Conservation (phyloP, 768 basidiomycete genomes). For the Tephrocybe rancida region DNA sequence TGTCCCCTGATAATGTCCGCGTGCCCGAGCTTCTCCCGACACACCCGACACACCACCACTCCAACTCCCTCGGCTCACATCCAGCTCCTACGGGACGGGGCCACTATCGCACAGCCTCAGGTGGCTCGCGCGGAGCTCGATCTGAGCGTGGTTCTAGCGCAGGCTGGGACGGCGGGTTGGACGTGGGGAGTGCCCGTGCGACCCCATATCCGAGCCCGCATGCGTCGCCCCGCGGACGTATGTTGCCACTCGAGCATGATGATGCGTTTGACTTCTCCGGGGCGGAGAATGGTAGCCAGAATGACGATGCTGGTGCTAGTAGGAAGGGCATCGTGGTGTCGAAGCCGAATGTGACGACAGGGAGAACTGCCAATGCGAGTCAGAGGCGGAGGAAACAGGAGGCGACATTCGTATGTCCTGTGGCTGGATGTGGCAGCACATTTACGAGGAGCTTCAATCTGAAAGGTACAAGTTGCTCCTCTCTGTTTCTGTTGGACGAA, state of each 20-base stretch:
- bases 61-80: slow-evolving; percentile 10
- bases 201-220: slow-evolving; percentile 73
- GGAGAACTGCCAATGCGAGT: slow-evolving; percentile 86
- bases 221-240: slow-evolving; percentile 58
- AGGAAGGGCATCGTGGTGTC: slow-evolving; percentile 28
- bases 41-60: slow-evolving; percentile 22
- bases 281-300: not conserved
- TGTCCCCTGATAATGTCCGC: slow-evolving; percentile 16
- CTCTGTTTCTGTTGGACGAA: slow-evolving; percentile 1
- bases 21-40: slow-evolving; percentile 13
- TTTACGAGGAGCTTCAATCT: slow-evolving; percentile 94
- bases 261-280: slow-evolving; percentile 25
- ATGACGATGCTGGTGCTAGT: not conserved
- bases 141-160: slow-evolving; percentile 37
- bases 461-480: slow-evolving; percentile 62
- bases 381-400: slow-evolving; percentile 86
- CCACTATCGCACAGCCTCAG: slow-evolving; percentile 43
- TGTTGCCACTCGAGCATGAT: slow-evolving; percentile 40
- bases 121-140: slow-evolving; percentile 33
- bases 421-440: slow-evolving; percentile 83
- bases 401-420: slow-evolving; percentile 82
- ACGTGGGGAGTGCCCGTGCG: slow-evolving; percentile 39
- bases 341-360: slow-evolving; percentile 89
- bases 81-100: slow-evolving; percentile 19
- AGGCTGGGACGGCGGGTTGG: slow-evolving; percentile 22